Evolutionary conservation across 2,329 filamentous ascomycete genomes (phyloP).

Genomic region (Aspergillus sp.): DNA sequence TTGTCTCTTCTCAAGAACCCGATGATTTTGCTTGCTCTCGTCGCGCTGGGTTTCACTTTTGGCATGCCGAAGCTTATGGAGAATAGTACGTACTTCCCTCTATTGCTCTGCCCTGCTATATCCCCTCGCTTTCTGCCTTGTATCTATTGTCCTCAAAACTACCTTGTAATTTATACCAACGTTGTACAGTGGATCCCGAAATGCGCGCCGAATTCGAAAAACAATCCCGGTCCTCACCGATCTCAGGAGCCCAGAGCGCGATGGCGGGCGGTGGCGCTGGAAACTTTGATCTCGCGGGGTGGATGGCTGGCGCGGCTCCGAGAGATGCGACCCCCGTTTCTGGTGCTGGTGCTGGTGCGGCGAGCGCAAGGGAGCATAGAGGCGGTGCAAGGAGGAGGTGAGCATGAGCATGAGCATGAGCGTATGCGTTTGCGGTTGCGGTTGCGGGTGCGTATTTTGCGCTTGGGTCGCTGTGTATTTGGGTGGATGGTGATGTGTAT

Average conservation of each 20-base stretch:
- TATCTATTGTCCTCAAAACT: neutral
- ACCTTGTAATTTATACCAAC: neutral
- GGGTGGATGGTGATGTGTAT: too few species aligned
- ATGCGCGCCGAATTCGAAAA: conserved; percentile 90
- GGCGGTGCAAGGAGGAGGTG: conserved; percentile 3
- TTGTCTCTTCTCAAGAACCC: conserved; percentile 86
- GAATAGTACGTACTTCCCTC: conserved; percentile 71
- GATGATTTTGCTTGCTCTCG: conserved; percentile 91
- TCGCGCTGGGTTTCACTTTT: conserved; percentile 81
- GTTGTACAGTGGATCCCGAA: conserved; percentile 84
- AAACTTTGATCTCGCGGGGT: conserved; percentile 70
- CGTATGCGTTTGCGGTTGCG: too few species aligned
- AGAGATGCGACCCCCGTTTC: conserved; percentile 14
- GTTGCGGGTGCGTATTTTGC: too few species aligned
- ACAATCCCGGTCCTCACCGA: conserved; percentile 76
- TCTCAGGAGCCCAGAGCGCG: conserved; percentile 64
- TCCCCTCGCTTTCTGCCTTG: neutral
- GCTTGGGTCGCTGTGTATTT: neutral
- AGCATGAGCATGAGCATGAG: neutral
- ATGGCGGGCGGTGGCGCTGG: conserved; percentile 62
- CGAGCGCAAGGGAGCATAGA: conserved; percentile 33
- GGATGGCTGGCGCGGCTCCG: conserved; percentile 64
- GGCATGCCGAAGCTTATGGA: conserved; percentile 96
- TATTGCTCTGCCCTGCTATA: conserved; percentile 5
- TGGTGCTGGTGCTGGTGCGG: conserved; percentile 29